Conservation (phyloP, 495 filamentous ascomycete species). For the Aspergillus saccharolyticus region DNA sequence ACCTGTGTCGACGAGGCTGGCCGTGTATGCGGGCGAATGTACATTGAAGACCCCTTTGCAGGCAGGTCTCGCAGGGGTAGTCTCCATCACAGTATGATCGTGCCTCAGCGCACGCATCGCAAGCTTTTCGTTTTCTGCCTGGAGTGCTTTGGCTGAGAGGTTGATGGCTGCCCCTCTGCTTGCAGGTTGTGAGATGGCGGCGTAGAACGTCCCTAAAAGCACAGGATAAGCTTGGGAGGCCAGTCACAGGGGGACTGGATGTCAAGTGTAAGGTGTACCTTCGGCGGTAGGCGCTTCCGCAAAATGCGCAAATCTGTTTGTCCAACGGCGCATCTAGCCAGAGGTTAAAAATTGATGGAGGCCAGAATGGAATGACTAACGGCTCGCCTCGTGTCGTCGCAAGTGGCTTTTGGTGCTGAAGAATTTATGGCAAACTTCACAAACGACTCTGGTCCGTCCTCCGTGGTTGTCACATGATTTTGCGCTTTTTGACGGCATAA, state of each 20-base stretch:
- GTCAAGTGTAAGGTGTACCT: not conserved
- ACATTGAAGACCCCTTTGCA: not conserved
- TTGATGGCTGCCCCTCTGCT: not conserved
- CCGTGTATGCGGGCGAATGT: not conserved
- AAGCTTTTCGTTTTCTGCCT: constrained; percentile 4
- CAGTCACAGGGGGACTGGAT: not conserved
- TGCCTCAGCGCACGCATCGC: not conserved
- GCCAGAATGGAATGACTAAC: not conserved
- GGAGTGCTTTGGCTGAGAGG: not conserved
- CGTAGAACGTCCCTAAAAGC: constrained; percentile 3
- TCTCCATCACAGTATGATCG: constrained; percentile 5
- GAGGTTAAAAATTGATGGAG: not conserved
- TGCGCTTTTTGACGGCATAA: not conserved
- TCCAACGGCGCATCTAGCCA: not conserved
- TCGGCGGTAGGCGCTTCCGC: not conserved
- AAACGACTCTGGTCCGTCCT: not conserved
- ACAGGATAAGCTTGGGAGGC: not conserved
- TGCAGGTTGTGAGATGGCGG: constrained; percentile 3
- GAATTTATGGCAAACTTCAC: not conserved
- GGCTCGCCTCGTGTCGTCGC: constrained; percentile 3
- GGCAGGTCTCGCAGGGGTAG: constrained; percentile 1
- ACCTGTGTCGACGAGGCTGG: too few relatives aligned
- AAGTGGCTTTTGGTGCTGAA: constrained; percentile 3
- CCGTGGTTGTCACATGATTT: not conserved
- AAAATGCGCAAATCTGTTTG: not conserved